phyloP scores from a whole-genome alignment of 192 early-diverging fungal genomes.

The Coemansia sp. region DNA sequence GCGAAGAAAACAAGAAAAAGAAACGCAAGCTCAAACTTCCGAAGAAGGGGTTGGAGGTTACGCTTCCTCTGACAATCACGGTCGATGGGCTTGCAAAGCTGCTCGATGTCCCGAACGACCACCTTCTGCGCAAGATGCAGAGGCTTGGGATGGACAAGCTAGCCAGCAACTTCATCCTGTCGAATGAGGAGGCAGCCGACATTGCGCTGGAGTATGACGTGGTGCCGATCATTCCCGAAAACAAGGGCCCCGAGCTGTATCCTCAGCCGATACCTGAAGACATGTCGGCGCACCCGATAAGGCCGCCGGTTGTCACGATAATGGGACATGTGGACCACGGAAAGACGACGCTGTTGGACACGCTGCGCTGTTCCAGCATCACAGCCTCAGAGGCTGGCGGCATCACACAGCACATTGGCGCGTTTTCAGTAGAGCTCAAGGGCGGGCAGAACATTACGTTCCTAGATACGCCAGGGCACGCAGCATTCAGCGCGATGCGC shows the following conservation, averaged over 20 bases:
- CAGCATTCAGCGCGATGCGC: constrained; percentile 93
- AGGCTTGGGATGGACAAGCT: constrained; percentile 79
- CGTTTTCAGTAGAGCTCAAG: constrained; percentile 69
- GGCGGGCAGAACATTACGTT: constrained; percentile 73
- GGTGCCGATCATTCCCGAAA: constrained; percentile 73
- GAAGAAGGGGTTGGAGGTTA: constrained; percentile 59
- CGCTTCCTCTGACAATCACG: constrained; percentile 77
- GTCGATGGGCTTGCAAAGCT: constrained; percentile 79
- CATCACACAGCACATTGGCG: constrained; percentile 98
- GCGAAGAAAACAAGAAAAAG: constrained; percentile 9
- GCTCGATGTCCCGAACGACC: constrained; percentile 71
- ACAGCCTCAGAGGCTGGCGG: constrained; percentile 93
- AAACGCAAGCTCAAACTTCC: constrained; percentile 34
- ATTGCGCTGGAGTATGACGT: constrained; percentile 86
- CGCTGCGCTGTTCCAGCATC: constrained; percentile 86
- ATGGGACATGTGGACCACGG: constrained; percentile 99
- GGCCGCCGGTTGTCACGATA: constrained; percentile 94
- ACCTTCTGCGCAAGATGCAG: constrained; percentile 70
- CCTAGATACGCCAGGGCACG: constrained; percentile 96
- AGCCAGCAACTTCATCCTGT: constrained; percentile 74
- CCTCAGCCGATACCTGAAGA: constrained; percentile 66
- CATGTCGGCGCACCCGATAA: constrained; percentile 66
- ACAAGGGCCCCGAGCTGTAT: constrained; percentile 37
- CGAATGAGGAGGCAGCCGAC: constrained; percentile 80
- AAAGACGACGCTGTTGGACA: constrained; percentile 93